These are phyloP conservation scores for Mortierella sp. DNA, from an alignment of 371 early-diverging fungal genomes.

Conservation along the genomic window DNA sequence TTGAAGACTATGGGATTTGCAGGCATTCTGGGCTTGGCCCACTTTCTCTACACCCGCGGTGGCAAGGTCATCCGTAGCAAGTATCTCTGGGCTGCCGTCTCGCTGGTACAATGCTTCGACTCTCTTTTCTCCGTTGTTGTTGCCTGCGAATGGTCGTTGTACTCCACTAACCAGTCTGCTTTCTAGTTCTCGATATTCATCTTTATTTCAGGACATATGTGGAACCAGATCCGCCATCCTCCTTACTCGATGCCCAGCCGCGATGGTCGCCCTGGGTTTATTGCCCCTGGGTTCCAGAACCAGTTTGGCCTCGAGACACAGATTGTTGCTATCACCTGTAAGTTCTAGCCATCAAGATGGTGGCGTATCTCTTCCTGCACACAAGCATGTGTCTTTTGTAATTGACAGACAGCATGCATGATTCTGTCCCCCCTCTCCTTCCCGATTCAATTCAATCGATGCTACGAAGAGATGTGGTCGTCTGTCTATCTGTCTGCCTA, in stretches of 20 bases:
- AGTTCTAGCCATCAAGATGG: slow-evolving; percentile 23
- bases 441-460: neutral
- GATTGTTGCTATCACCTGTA: slow-evolving; percentile 83
- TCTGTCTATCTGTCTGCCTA: neutral
- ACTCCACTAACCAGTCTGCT: neutral
- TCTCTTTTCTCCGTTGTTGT: neutral
- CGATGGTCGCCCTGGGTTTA: slow-evolving; percentile 71
- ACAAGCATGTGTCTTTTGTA: neutral
- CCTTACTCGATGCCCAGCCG: slow-evolving; percentile 73
- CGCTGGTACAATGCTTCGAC: slow-evolving; percentile 54
- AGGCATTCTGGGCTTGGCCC: slow-evolving; percentile 58
- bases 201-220: slow-evolving; percentile 90
- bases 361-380: neutral
- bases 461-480: neutral
- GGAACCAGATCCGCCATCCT: slow-evolving; percentile 87
- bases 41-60: slow-evolving; percentile 62
- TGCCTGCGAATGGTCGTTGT: neutral
- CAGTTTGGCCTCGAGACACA: slow-evolving; percentile 86
- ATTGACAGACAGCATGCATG: neutral
- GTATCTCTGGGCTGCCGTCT: slow-evolving; percentile 70
- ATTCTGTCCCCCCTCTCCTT: neutral
- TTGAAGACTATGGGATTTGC: slow-evolving; percentile 60
- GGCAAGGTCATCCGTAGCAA: slow-evolving; percentile 67
- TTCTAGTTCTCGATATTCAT: slow-evolving; percentile 70
- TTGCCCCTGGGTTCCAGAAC: slow-evolving; percentile 78